Percentiles rank a stretch among this genome's conserved stretches.
phyloP scores from a whole-genome alignment of 169 alveolate genomes.

The Neospora caninum region DNA sequence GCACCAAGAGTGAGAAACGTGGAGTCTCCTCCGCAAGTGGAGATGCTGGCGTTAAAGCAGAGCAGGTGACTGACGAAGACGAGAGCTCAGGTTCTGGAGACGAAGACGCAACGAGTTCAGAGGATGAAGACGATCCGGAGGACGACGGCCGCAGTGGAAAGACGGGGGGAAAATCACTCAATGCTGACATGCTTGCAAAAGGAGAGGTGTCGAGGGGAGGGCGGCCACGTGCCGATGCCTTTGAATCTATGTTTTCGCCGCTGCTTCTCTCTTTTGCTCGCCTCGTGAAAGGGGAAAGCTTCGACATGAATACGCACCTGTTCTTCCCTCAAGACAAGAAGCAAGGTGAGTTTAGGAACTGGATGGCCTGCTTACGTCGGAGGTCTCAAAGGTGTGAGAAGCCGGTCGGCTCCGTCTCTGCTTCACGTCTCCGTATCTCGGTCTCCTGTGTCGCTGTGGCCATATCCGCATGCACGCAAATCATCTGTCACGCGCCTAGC shows the following conservation, averaged over 20 bases:
- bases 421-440: too few relatives aligned
- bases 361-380: too few relatives aligned
- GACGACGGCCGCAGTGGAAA: constrained; percentile 16
- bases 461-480: too few relatives aligned
- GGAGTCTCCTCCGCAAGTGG: neutral
- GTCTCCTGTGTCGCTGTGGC: too few relatives aligned
- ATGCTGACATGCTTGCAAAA: constrained; percentile 6
- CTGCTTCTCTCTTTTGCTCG: constrained; percentile 12
- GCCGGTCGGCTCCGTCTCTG: too few relatives aligned
- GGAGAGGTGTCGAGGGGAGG: constrained; percentile 19
- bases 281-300: neutral
- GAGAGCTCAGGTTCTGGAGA: neutral
- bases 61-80: neutral
- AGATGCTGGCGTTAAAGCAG: neutral
- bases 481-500: too few relatives aligned
- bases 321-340: neutral
- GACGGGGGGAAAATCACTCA: neutral
- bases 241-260: neutral
- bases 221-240: neutral
- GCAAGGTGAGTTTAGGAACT: neutral
- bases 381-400: too few relatives aligned
- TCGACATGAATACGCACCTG: constrained; percentile 6
- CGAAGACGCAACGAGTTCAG: constrained; percentile 5
- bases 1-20: neutral
- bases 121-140: constrained; percentile 55